Base-by-base conservation (phyloP, 139 green algal species). In the Chlamydomonas incerta region DNA sequence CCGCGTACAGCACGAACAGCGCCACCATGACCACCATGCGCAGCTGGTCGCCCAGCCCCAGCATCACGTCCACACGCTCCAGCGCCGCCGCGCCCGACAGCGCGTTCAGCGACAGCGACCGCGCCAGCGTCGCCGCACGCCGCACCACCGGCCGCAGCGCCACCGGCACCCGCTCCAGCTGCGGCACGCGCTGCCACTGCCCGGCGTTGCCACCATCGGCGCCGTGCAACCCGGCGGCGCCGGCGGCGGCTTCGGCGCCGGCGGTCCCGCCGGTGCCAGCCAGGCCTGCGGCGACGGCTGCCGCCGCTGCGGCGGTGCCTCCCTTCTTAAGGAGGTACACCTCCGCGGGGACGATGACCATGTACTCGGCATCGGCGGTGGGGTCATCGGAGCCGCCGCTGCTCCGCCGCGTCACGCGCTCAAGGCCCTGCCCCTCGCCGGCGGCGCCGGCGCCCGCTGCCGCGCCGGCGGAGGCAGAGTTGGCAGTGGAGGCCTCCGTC, bases 1-100 rank as follows among this genome's bases (percentile, higher is more conserved):
- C 34, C 34, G 68, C 34, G 68, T 74, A 74, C 34, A 74, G 68
- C 68, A 74, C 68, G 21, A 74, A 74, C 21, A 74, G 34, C 34
- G 68, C 34, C 21, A 74, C 35, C 34, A 50, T 74, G 13, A 74
- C 13, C 68, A 74, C 17, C 68, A 74, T 50, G 20, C 34, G 68
- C 68, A 74, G 68, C 35, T 74, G 68, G 33, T 74, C 33, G 10
- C 33, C 33, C 68, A 74, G 68, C 35, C 26, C n/a, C 68, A 74
- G 68, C 68, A 52, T 50, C 34, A 14, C 68, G 23, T 74, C 68
- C 34, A 55, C 34, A 14, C 21, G 8, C 6, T 1, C 68, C 68
- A 74, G 35, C 34, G 68, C 34, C 8, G 35, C 34, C 5, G 34
- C 21, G 8, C 13, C 11, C 17, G 34, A 34, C 68, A 74, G 68